These are phyloP conservation scores for Sclerotinia spermophila DNA, from an alignment of 2,329 filamentous ascomycete species.

Conservation along the genomic window DNA sequence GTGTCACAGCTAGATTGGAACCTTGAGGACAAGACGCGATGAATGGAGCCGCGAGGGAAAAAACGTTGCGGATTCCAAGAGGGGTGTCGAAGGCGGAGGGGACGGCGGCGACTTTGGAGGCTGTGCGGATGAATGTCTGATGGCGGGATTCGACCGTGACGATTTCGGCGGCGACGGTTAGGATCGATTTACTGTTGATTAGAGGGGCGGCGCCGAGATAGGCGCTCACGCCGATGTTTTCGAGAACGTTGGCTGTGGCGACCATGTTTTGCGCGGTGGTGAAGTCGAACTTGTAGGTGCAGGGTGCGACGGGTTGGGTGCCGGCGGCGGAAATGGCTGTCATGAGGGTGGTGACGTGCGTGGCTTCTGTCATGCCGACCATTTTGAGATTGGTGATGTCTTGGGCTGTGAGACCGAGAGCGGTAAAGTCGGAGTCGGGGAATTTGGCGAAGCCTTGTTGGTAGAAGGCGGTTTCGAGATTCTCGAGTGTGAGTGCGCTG, in stretches of 20 bases:
- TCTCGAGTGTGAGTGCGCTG: conserved; percentile 69
- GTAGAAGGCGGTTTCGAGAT: conserved; percentile 72
- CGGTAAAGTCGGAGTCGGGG: conserved; percentile 59
- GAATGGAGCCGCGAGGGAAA: conserved; percentile 70
- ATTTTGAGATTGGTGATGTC: conserved; percentile 58
- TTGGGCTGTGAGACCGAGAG: conserved; percentile 53
- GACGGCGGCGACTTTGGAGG: conserved; percentile 54
- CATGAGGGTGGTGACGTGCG: conserved; percentile 58
- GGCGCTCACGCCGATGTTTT: conserved; percentile 71
- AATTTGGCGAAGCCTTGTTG: conserved; percentile 66
- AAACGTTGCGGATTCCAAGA: conserved; percentile 64
- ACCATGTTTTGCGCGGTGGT: conserved; percentile 65
- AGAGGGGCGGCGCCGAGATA: conserved; percentile 67
- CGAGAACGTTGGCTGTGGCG: conserved; percentile 64
- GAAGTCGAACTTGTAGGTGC: conserved; percentile 69
- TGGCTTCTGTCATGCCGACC: conserved; percentile 60
- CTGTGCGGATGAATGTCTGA: conserved; percentile 66
- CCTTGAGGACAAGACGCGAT: conserved; percentile 66
- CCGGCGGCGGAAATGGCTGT: conserved; percentile 59
- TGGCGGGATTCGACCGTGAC: conserved; percentile 71
- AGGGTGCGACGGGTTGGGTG: conserved; percentile 62
- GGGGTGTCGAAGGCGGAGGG: conserved; percentile 68
- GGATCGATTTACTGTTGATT: conserved; percentile 55
- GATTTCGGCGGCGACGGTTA: conserved; percentile 65
- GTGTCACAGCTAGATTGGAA: conserved; percentile 58